These are phyloP conservation scores for Pseudogymnoascus sp. DNA, from an alignment of 2,329 filamentous ascomycete genomes.

Conservation along the genomic window DNA sequence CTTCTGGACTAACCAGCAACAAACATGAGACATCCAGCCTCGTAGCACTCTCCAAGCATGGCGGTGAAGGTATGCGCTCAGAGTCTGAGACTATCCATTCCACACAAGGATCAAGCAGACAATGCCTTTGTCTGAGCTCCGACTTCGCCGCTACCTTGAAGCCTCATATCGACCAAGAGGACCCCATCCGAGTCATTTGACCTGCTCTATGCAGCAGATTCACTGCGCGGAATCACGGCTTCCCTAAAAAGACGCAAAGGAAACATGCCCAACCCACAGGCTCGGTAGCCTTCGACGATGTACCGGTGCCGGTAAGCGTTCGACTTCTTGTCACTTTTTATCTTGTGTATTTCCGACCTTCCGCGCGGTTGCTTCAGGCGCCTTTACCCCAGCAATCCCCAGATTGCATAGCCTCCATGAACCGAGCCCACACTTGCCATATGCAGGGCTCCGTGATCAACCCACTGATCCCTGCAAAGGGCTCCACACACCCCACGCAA, in stretches of 20 bases:
- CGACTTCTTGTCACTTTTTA: neutral
- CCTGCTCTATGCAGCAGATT: neutral
- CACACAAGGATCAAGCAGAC: neutral
- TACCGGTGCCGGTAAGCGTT: neutral
- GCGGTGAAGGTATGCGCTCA: neutral
- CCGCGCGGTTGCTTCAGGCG: slow-evolving; percentile 7
- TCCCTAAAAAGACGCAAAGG: neutral
- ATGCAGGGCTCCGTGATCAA: slow-evolving; percentile 6
- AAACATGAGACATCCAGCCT: neutral
- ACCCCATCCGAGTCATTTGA: neutral
- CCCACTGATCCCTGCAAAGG: neutral
- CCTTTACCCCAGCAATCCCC: slow-evolving; percentile 3
- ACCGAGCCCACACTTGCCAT: neutral
- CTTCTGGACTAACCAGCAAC: neutral
- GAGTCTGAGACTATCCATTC: neutral
- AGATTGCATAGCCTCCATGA: neutral
- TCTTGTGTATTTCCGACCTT: neutral
- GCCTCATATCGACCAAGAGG: neutral
- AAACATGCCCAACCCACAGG: neutral
- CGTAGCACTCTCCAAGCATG: neutral
- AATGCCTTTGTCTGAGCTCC: neutral
- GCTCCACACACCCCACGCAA: neutral
- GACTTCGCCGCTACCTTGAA: neutral
- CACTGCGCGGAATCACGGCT: neutral
- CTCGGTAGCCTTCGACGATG: neutral